Evolutionary conservation across 371 early-diverging fungal genomes (phyloP), one percentile per base, ranked within the genome.

Genomic region (Mucor piriformis): DNA sequence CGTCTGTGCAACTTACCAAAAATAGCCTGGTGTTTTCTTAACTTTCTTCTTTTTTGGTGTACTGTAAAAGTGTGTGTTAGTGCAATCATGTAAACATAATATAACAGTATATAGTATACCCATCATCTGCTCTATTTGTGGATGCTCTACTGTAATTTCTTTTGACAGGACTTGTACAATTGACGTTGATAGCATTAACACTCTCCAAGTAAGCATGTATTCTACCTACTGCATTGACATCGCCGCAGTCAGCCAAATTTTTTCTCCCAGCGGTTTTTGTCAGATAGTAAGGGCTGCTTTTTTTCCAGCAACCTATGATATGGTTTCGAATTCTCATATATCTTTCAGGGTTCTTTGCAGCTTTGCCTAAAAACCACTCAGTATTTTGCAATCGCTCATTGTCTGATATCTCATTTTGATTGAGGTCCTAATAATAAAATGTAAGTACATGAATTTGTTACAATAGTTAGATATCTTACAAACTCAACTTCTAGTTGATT

Each of bases 201-300:
- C 61, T 72, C 67, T 95, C 94, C 34, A 96, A 72, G 68, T 88
- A 95, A 23, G 80, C 59, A 69, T 95, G 95, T 8, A 96, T 89
- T 8, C 95, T 78, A 5, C 91, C 86, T 25, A 96, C 91, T 1
- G 94, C 94, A 63, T 96, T 92, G 16, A 95, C 95, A 57, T 95
- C 95, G 13, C 95, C 95, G 54, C 84, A 84, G 68, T 87, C 80
- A 16, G 57, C 49, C 6, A 77, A 54, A 13, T 66, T 66, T 21
- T 51, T 55, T 23, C 77, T 57, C 12, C 70, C 72, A 20, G 64
- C 66, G 18, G 66, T 63, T 23, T 70, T 88, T 15, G 79, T 89
- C 48, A 94, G 69, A 55, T 92, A 92, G 15, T 79, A 69, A 0
- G 91, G 90, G 21, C 77, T 73, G 13, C 64, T 72, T 2, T 63